These are phyloP conservation scores for Hsuehochloa calcarea DNA, from an alignment of 176 grass and related monocot species.

Conservation along the genomic window DNA sequence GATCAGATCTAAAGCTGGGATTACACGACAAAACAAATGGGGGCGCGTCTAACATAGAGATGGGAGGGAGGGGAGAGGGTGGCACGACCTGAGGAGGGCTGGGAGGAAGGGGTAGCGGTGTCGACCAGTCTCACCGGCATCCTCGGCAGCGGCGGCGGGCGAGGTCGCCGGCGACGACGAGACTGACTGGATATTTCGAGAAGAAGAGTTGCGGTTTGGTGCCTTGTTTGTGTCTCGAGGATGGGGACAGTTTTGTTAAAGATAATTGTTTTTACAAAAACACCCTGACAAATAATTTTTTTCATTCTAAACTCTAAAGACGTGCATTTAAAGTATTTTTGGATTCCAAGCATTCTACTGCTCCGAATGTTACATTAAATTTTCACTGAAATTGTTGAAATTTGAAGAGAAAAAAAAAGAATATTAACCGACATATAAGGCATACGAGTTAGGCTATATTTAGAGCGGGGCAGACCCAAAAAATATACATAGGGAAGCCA, in stretches of 20 bases:
- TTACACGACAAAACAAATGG: not conserved
- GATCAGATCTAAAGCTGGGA: constrained; percentile 23
- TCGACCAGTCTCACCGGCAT: constrained; percentile 87
- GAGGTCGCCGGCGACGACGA: constrained; percentile 25
- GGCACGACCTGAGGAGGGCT: constrained; percentile 51
- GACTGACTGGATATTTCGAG: not conserved
- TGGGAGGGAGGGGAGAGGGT: not conserved
- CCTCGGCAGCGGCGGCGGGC: constrained; percentile 1
- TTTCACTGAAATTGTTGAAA: not conserved
- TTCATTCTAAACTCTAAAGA: no score
- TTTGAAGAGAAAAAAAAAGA: not conserved
- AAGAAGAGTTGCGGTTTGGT: not conserved
- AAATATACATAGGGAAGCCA: no score
- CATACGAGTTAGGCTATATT: not conserved
- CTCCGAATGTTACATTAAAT: not conserved
- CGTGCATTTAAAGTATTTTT: no score
- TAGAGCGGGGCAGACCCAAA: not conserved
- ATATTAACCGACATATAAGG: not conserved
- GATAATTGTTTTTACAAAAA: not conserved
- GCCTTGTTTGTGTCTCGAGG: not conserved
- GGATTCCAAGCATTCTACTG: no score
- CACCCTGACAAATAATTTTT: not conserved
- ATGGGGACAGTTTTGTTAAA: not conserved
- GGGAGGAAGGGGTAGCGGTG: constrained; percentile 60
- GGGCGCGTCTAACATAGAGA: not conserved